A percentile compares a stretch with the other conserved stretches of the same genome.
Evolutionary conservation across 2,329 filamentous ascomycete species (phyloP).

Genomic region (Chalara sp.): DNA sequence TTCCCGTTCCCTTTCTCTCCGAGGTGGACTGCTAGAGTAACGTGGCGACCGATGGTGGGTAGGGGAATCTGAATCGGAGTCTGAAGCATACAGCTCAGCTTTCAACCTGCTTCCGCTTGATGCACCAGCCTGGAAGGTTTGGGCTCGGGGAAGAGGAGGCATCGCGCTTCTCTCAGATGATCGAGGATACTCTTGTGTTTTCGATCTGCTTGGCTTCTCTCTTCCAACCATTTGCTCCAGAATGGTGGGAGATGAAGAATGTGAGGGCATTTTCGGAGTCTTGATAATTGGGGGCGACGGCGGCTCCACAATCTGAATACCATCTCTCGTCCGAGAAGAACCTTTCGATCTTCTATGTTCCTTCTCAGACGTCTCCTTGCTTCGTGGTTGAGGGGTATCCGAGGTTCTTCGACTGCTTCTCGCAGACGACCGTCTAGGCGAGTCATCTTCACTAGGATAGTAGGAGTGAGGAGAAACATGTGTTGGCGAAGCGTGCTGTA

Average conservation of each 20-base stretch:
- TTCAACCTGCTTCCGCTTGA: conserved; percentile 16
- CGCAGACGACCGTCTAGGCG: conserved; percentile 23
- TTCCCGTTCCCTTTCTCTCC: background rate
- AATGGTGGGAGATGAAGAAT: conserved; percentile 22
- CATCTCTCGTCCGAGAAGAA: background rate
- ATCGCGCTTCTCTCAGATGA: conserved; percentile 9
- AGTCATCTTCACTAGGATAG: conserved; percentile 21
- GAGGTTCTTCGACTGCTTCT: conserved; percentile 15
- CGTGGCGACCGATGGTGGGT: conserved; percentile 2
- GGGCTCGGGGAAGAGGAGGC: conserved; percentile 22
- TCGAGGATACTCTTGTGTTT: conserved; percentile 22
- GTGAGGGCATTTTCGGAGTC: conserved; percentile 21
- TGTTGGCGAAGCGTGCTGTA: conserved; percentile 16
- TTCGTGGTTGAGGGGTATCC: conserved; percentile 18
- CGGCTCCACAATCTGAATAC: conserved; percentile 19
- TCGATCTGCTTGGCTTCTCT: conserved; percentile 22
- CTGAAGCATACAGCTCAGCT: conserved; percentile 10
- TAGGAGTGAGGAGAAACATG: conserved; percentile 2
- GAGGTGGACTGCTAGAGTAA: conserved; percentile 13
- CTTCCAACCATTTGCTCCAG: conserved; percentile 7
- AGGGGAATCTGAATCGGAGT: conserved; percentile 15
- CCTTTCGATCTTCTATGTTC: conserved; percentile 2
- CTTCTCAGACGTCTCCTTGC: conserved; percentile 9
- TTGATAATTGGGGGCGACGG: conserved; percentile 17
- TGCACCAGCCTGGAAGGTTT: conserved; percentile 19